Conservation (phyloP, 148 eudicot genomes). For the Chenopodium quinoa region DNA sequence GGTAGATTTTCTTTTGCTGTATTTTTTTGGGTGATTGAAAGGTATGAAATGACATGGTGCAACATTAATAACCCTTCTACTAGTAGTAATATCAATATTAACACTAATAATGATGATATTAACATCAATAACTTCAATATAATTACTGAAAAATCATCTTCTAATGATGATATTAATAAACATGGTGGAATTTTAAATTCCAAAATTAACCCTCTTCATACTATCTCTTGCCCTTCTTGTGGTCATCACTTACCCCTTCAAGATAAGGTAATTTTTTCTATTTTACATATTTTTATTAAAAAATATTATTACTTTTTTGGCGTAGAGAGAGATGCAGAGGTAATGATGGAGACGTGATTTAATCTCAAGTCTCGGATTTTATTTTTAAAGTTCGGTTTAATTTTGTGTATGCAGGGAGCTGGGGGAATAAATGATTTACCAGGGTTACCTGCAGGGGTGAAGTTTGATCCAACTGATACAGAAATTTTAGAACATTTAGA, state of each 20-base stretch:
- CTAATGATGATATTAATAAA: conserved; percentile 6
- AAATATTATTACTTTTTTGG: neutral
- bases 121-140: conserved; percentile 10
- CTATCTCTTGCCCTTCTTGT: conserved; percentile 76
- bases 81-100: conserved; percentile 8
- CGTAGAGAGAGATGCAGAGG: too few species aligned
- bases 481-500: conserved; percentile 82
- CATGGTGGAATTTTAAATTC: neutral
- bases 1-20: neutral
- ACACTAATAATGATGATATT: neutral
- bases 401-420: conserved; percentile 12
- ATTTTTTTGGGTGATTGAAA: neutral
- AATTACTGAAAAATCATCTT: conserved; percentile 17
- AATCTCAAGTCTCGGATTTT: too few species aligned
- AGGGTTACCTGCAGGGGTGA: conserved; percentile 93
- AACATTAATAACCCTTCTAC: conserved; percentile 28
- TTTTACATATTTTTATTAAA: neutral
- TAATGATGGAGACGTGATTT: too few species aligned
- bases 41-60: conserved; percentile 53
- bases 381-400: neutral
- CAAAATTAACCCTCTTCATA: conserved; percentile 17
- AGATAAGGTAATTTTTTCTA: conserved; percentile 24
- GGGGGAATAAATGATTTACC: conserved; percentile 64
- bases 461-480: conserved; percentile 85
- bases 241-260: conserved; percentile 55